Conservation (phyloP, 2,329 filamentous ascomycete genomes). For the Aplosporella prunicola region DNA sequence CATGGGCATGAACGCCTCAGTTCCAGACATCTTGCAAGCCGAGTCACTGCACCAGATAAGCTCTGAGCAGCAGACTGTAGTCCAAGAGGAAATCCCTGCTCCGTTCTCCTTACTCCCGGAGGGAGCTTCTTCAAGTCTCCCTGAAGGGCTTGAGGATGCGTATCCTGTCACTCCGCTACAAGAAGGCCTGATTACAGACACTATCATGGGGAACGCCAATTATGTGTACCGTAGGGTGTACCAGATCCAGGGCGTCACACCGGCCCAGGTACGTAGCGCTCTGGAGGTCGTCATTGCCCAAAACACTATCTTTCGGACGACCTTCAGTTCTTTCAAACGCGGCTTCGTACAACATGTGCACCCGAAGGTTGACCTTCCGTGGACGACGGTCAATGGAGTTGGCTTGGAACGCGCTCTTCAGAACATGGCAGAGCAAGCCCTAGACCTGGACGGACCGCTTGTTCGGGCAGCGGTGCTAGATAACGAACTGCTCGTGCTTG, state of each 20-base stretch:
- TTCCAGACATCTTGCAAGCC: neutral
- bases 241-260: neutral
- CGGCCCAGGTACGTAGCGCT: constrained; percentile 19
- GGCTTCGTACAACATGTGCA: constrained; percentile 6
- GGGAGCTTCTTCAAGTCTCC: constrained; percentile 18
- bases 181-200: neutral
- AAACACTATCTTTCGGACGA: constrained; percentile 30
- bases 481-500: constrained; percentile 3
- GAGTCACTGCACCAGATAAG: neutral
- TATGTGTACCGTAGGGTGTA: constrained; percentile 3
- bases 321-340: constrained; percentile 16
- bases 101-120: constrained; percentile 35
- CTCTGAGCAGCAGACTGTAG: neutral
- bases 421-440: neutral
- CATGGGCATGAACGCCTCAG: neutral
- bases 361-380: neutral
- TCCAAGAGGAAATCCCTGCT: too few relatives aligned
- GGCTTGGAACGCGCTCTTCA: neutral
- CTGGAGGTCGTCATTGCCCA: constrained; percentile 25
- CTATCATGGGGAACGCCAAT: neutral
- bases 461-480: constrained; percentile 2
- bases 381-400: neutral
- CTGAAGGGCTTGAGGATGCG: too few relatives aligned
- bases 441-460: constrained; percentile 2
- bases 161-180: constrained; percentile 10